Evolutionary conservation across 495 filamentous ascomycete species (phyloP), one percentile per base, ranked within the genome.

Genomic region (Tirmania nivea): DNA sequence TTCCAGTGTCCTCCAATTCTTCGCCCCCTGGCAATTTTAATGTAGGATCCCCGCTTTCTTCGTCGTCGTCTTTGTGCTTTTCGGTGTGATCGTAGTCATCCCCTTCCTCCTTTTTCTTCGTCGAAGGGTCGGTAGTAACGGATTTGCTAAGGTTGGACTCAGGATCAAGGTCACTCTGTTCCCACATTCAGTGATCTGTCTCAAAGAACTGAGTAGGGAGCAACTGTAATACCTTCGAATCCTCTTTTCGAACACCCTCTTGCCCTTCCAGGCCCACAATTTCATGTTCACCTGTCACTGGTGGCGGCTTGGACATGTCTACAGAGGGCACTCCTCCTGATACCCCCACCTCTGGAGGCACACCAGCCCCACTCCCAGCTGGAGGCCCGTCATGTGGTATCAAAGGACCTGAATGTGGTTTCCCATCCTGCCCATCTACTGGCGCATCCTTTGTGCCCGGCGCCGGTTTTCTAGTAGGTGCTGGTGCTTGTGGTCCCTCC

Each of bases 341-440:
- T 10, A 64, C 59, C 14, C 62, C 62, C 20, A 64, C 50, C 48
- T 69, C 63, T 7, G 63, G 57, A 36, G 64, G 62, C n/a, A 65
- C 58, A 17, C 71, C 71, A 14, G 12, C 14, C 12, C 39, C 39
- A 45, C 39, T 45, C 17, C 39, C 39, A 8, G 39, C 0, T 19
- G 39, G 39, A 45, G 39, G 39, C 14, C 39, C 39, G 3, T 6
- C 39, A 4, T 45, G 12, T 45, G 39, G 17, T 14, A 45, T 45
- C 39, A 45, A 6, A 2, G 92, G 90, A 9, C 90, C 90, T 21
- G 78, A 77, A 65, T 97, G 90, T 35, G 90, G 90, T 71, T 86
- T 88, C 25, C 90, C 90, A 73, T 97, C 90, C 57, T 86, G 83
- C 35, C 90, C 92, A 65, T 97, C 90, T 7, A 96, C 83, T 1